phyloP scores from a whole-genome alignment of 495 filamentous ascomycete genomes.

The Cercophora sp. region DNA sequence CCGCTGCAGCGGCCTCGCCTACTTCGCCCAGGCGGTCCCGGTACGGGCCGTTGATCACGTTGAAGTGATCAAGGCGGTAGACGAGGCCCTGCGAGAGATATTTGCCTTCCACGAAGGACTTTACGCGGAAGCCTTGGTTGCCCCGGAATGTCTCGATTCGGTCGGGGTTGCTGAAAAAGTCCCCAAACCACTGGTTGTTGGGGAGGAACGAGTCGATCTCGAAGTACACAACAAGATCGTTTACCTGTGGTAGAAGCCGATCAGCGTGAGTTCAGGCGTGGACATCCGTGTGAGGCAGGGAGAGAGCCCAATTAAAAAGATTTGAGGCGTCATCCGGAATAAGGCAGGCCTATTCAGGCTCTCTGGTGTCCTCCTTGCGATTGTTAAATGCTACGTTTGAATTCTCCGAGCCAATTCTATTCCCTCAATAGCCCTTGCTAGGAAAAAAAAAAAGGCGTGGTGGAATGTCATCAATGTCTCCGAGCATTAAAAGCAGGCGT shows the following conservation, averaged over 20 bases:
- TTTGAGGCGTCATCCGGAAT: no score
- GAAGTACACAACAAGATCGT: slow-evolving; percentile 22
- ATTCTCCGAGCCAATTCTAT: no score
- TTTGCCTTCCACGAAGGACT: background rate
- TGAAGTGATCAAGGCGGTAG: slow-evolving; percentile 9
- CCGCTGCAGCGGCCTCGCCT: background rate
- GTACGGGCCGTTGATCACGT: slow-evolving; percentile 8
- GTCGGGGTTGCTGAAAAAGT: background rate
- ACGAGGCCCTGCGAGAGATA: slow-evolving; percentile 20
- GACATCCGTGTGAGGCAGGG: background rate
- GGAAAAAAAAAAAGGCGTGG: no score
- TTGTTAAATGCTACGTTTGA: no score
- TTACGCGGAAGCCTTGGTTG: slow-evolving; percentile 11
- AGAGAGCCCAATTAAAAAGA: no score
- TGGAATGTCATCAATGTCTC: no score
- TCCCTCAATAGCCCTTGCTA: no score
- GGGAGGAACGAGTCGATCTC: slow-evolving; percentile 26
- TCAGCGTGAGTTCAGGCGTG: background rate
- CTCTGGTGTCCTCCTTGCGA: no score
- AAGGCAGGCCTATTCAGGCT: no score
- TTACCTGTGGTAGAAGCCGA: background rate
- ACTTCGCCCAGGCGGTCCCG: background rate
- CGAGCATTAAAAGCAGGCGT: no score
- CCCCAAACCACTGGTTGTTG: slow-evolving; percentile 1
- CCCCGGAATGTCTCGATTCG: slow-evolving; percentile 3